Base-by-base conservation (phyloP, 768 basidiomycete genomes). In the Kwoniella bestiolae region DNA sequence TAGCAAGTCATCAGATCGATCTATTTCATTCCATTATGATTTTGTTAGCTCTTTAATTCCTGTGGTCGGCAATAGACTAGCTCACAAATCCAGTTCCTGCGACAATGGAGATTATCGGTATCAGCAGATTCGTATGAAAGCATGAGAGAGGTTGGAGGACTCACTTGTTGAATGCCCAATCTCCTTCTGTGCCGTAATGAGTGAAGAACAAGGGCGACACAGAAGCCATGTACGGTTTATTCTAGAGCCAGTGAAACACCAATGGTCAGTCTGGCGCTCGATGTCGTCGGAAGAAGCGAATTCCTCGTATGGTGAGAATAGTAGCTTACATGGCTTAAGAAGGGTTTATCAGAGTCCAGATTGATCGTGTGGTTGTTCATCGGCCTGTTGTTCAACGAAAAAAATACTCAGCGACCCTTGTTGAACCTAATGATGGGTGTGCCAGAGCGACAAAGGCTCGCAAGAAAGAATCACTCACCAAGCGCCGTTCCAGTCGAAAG, bases 111-210 rank as follows among this genome's bases (percentile, higher is more conserved):
- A n/a, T n/a, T n/a, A n/a, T n/a, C n/a, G n/a, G n/a, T n/a, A n/a
- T n/a, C n/a, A n/a, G n/a, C n/a, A n/a, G n/a, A n/a, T n/a, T n/a
- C n/a, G n/a, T n/a, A n/a, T n/a, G n/a, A n/a, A n/a, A n/a, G n/a
- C n/a, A n/a, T n/a, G n/a, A n/a, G n/a, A n/a, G n/a, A n/a, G n/a
- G n/a, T n/a, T n/a, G n/a, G n/a, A n/a, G n/a, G 3, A 57, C 73
- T 65, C 52, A 79, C 78, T 82, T 82, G 69, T 82, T 78, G 68
- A 68, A 82, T 0, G 72, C 79, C 75, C 74, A 81, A 28, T 69
- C 60, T 8, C 78, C 78, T 11, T 65, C 64, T 2, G 69, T 74
- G 8, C 81, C 81, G 50, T 82, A 82, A 60, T 82, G 81, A 3
- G 81, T 81, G 59, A 71, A 80, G 67, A 82, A 81, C 51, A 76